Percentiles rank a stretch among this genome's conserved stretches.
Evolutionary conservation across 495 filamentous ascomycete genomes (phyloP).

Genomic region (Xylaria palmicola): DNA sequence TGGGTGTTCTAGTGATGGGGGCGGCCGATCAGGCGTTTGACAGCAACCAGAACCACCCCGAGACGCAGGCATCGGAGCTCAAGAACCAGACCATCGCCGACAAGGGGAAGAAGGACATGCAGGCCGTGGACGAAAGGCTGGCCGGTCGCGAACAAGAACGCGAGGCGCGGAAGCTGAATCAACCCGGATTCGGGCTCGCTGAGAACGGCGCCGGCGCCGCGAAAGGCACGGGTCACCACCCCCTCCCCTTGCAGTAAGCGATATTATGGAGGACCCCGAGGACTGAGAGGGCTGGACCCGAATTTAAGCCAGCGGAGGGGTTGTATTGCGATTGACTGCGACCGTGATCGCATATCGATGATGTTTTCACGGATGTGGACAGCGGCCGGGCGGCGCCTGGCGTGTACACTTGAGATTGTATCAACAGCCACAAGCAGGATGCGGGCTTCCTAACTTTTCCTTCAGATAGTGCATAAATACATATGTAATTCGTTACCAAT

Average conservation of each 20-base stretch:
- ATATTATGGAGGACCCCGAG: background rate
- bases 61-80: slow-evolving; percentile 17
- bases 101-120: slow-evolving; percentile 23
- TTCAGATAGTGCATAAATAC: background rate
- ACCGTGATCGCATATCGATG: background rate
- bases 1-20: too few relatives aligned
- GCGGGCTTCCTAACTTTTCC: background rate
- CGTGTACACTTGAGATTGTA: background rate
- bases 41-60: slow-evolving; percentile 20
- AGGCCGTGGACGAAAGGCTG: slow-evolving; percentile 21
- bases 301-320: background rate
- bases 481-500: too few relatives aligned
- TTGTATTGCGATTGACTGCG: background rate
- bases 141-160: slow-evolving; percentile 19
- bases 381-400: background rate
- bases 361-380: background rate
- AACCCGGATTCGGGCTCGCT: background rate
- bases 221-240: slow-evolving; percentile 1
- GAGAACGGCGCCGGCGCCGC: slow-evolving; percentile 1
- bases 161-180: slow-evolving; percentile 6
- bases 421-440: background rate
- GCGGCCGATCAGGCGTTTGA: slow-evolving; percentile 25
- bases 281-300: background rate
- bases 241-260: slow-evolving; percentile 12
- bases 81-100: slow-evolving; percentile 24